phyloP scores from a whole-genome alignment of 2,329 filamentous ascomycete species.

The Neonectria punicea region DNA sequence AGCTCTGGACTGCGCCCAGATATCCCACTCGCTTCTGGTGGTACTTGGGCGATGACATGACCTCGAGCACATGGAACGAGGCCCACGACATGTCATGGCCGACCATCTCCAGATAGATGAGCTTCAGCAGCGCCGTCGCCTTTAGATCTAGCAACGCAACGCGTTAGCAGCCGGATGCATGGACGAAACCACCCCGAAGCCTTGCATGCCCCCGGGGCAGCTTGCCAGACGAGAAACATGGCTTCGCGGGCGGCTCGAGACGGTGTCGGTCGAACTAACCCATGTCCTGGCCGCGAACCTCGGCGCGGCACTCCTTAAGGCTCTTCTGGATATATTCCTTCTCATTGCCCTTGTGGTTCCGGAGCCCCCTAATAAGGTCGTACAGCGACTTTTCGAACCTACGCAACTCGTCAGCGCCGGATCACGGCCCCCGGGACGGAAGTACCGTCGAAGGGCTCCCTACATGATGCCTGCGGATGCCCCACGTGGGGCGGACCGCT shows the following conservation, averaged over 20 bases:
- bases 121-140: slow-evolving; percentile 92
- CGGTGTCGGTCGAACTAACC: slow-evolving; percentile 60
- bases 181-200: not conserved
- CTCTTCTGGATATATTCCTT: slow-evolving; percentile 94
- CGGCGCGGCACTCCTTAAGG: slow-evolving; percentile 92
- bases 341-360: slow-evolving; percentile 95
- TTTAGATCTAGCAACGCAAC: slow-evolving; percentile 77
- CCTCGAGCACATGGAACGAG: slow-evolving; percentile 96
- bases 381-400: slow-evolving; percentile 99
- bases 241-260: not conserved
- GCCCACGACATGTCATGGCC: slow-evolving; percentile 99
- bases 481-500: slow-evolving; percentile 43
- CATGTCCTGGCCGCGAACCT: slow-evolving; percentile 95
- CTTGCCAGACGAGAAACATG: not conserved
- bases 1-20: slow-evolving; percentile 94
- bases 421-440: not conserved
- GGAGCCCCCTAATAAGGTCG: slow-evolving; percentile 95
- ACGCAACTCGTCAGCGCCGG: slow-evolving; percentile 37
- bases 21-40: slow-evolving; percentile 96
- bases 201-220: not conserved
- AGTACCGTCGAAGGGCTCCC: slow-evolving; percentile 25
- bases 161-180: slow-evolving; percentile 22
- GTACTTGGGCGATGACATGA: slow-evolving; percentile 97
- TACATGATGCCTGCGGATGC: slow-evolving; percentile 44
- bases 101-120: slow-evolving; percentile 99